Evolutionary conservation across 2,329 filamentous ascomycete species (phyloP), one percentile per base, ranked within the genome.

Genomic region (Claviceps purpurea): DNA sequence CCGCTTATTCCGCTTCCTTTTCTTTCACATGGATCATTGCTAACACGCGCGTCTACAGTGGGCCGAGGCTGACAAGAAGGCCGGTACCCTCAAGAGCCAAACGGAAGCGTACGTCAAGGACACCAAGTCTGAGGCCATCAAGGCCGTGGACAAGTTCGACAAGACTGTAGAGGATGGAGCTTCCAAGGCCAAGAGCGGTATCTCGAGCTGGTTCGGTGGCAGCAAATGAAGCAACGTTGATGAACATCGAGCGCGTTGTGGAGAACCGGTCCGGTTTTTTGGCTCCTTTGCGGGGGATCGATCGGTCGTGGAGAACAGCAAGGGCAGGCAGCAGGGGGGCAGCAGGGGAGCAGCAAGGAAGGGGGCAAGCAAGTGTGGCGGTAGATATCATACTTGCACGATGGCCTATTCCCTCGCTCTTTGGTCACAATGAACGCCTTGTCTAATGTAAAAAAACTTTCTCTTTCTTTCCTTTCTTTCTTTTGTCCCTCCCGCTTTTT

Each of bases 191-290:
- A 95, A 95, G 81, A 80, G 82, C 61, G 85, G 85, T 57, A 69
- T 95, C 61, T 87, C 85, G 43, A 79, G 85, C 66, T 96, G 89
- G 90, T 95, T 96, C 63, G 84, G 89, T 53, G 84, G 78, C 48
- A 60, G 78, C 49, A 61, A 61, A 61, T 69, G 68, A 57, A 11
- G 18, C 7, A 14, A 24, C 13, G 30, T 46, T 30, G 11, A 8
- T 16, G n/a, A 40, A 6, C 5, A 20, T 40, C 16, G 49, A 37
- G 34, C 30, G 18, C 4, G 22, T 18, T 26, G 22, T 41, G 11
- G 38, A 22, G 16, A 47, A 18, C 7, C 8, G 10, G n/a, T 34
- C 20, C 22, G 30, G 10, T 22, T 18, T 34, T 47, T 26, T 47
- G 10, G 8, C 30, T 18, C 24, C 14, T 44, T 44, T 24, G 42